Percentiles rank a stretch among this genome's conserved stretches.
Evolutionary conservation across 164 flowering plant genomes (phyloP).

Genomic region (Magnolia kwangsiensis): DNA sequence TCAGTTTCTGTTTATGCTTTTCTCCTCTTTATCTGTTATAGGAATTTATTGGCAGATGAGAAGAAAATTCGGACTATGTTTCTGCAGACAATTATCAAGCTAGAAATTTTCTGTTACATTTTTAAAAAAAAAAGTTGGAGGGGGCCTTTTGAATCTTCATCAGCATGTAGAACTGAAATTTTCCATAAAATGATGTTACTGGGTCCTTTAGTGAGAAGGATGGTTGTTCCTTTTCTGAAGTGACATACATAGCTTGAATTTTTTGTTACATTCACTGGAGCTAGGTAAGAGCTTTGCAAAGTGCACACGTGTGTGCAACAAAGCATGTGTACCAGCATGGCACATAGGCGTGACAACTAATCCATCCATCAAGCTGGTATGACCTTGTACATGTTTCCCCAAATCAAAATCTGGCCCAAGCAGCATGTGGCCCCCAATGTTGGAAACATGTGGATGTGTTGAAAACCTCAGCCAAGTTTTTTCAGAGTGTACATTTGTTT

Average conservation of each 20-base stretch:
- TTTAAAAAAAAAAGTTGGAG: not conserved
- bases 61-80: not conserved
- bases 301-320: too few relatives aligned
- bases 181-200: not conserved
- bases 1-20: not conserved
- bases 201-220: not conserved
- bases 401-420: too few relatives aligned
- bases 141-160: not conserved
- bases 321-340: too few relatives aligned
- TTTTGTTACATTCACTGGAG: not conserved
- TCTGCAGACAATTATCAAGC: not conserved
- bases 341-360: too few relatives aligned
- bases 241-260: not conserved
- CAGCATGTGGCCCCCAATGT: too few relatives aligned
- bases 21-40: not conserved
- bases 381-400: too few relatives aligned
- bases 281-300: not conserved
- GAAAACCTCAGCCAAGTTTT: too few relatives aligned
- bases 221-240: not conserved
- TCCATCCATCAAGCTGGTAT: too few relatives aligned
- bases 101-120: not conserved
- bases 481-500: too few relatives aligned
- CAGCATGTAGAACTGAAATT: not conserved
- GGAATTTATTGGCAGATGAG: not conserved
- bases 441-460: too few relatives aligned